Evolutionary conservation across 1,284 basidiomycete species (phyloP), one percentile per base, ranked within the genome.

Genomic region (Cystobasidium slooffiae): DNA sequence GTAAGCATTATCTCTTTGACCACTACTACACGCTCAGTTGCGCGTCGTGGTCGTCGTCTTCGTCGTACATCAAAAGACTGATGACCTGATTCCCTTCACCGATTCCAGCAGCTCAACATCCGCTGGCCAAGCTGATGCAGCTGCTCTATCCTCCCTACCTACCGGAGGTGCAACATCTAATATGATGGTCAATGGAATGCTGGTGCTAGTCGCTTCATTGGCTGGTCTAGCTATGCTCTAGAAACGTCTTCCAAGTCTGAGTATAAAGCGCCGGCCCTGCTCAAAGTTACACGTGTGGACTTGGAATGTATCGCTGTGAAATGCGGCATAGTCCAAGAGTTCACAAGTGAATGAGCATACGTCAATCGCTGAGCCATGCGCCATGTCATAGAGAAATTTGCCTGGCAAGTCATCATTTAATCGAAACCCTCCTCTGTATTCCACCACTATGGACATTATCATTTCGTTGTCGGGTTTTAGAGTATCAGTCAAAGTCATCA

Each of bases 151-250:
- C 20, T 52, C 64, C 31, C 24, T 66, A 5, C 61, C 61, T 49
- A 66, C 47, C 41, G 51, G 64, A 16, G 64, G 14, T 22, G 64
- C 49, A 52, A 53, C 64, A 20, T 52, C 64, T 1, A 66, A 66
- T 22, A 66, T 66, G 49, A 22, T 66, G 2, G 53, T 66, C 31
- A 66, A 43, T n/a, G 64, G 64, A 22, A 66, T 66, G 64, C 64
- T 66, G 1, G 64, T 51, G 1, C 64, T 66, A 18, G 64, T 66
- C 9, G 64, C 49, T 20, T 66, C 64, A 31, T 43, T 66, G 37
- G 64, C 64, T 16, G 64, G 37, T 37, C 39, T 66, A 20, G 64
- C 64, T 37, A 66, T 66, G 64, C 64, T 66, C n/a, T 66, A 24
- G 16, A 31, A 16, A 39, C 1, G 9, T 14, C 10, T 12, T n/a